Evolutionary conservation across 2,329 filamentous ascomycete genomes (phyloP).

Genomic region (Chaetomium strumarium): DNA sequence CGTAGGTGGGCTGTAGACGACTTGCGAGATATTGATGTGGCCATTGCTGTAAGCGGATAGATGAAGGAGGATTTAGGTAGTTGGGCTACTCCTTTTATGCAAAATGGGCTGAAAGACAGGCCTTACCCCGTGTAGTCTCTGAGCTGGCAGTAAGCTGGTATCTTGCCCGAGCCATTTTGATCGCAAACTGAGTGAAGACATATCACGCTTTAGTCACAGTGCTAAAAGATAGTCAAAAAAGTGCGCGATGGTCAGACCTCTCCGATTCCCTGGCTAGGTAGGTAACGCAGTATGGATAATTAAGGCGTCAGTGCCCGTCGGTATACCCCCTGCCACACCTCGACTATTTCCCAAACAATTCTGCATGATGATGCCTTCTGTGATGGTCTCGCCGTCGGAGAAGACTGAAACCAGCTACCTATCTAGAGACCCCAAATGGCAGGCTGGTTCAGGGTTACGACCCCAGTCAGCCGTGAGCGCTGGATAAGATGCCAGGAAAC

Average conservation of each 20-base stretch:
- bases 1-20: too few relatives aligned
- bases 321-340: conserved; percentile 9
- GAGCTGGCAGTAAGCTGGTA: background rate
- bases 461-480: background rate
- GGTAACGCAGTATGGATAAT: conserved; percentile 17
- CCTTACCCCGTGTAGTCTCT: too few relatives aligned
- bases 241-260: conserved; percentile 17
- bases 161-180: background rate
- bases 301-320: conserved; percentile 8
- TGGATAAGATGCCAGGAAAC: conserved; percentile 1
- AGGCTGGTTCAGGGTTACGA: background rate
- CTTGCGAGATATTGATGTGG: too few relatives aligned
- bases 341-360: background rate
- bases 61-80: too few relatives aligned
- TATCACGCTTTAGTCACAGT: conserved; percentile 1
- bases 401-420: background rate
- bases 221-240: conserved; percentile 7
- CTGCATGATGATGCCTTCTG: background rate
- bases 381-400: background rate
- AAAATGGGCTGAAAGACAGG: too few relatives aligned
- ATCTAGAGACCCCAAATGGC: background rate
- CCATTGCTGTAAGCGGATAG: too few relatives aligned
- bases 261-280: conserved; percentile 14
- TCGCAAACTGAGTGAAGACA: conserved; percentile 1
- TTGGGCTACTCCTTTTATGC: too few relatives aligned